A percentile compares a stretch with the other conserved stretches of the same genome.
phyloP scores from a whole-genome alignment of 2,329 filamentous ascomycete species.

The Scytalidium lignicola region DNA sequence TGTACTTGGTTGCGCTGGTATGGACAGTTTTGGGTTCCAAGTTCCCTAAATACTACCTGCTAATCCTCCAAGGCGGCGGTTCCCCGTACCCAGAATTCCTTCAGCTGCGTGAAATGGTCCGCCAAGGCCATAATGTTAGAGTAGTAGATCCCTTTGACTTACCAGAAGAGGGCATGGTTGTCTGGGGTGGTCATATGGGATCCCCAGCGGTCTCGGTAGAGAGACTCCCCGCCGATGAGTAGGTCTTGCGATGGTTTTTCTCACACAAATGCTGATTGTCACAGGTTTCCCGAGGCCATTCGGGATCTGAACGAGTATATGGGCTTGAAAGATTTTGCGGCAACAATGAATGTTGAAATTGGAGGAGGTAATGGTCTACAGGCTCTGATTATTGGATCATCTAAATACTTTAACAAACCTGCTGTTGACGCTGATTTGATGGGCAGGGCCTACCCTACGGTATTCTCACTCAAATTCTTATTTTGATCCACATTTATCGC shows the following conservation, averaged over 20 bases:
- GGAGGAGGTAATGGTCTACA: conserved; percentile 60
- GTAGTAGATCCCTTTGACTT: conserved; percentile 48
- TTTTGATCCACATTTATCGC: too few species aligned
- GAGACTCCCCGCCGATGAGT: conserved; percentile 52
- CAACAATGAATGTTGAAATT: conserved; percentile 57
- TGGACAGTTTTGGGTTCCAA: conserved; percentile 49
- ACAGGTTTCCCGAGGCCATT: too few species aligned
- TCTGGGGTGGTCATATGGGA: conserved; percentile 52
- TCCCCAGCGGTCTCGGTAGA: conserved; percentile 57
- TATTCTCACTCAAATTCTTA: too few species aligned
- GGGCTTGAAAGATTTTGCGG: conserved; percentile 38
- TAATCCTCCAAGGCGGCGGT: conserved; percentile 56
- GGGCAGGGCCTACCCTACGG: conserved; percentile 50
- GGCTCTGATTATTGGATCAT: conserved; percentile 50
- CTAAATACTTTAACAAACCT: conserved; percentile 45
- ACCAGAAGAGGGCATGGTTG: conserved; percentile 44
- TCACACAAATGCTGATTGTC: too few species aligned
- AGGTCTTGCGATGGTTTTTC: background rate
- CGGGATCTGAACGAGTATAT: conserved; percentile 48
- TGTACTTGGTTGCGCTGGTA: too few species aligned
- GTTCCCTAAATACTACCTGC: conserved; percentile 51
- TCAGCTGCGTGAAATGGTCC: conserved; percentile 45
- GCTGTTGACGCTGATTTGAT: conserved; percentile 52
- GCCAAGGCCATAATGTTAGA: conserved; percentile 43
- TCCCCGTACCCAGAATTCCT: conserved; percentile 48